Percentiles rank a stretch among this genome's conserved stretches.
Evolutionary conservation across 805 yeast genomes (phyloP).

Genomic region (Nakazawaea anatomiae): DNA sequence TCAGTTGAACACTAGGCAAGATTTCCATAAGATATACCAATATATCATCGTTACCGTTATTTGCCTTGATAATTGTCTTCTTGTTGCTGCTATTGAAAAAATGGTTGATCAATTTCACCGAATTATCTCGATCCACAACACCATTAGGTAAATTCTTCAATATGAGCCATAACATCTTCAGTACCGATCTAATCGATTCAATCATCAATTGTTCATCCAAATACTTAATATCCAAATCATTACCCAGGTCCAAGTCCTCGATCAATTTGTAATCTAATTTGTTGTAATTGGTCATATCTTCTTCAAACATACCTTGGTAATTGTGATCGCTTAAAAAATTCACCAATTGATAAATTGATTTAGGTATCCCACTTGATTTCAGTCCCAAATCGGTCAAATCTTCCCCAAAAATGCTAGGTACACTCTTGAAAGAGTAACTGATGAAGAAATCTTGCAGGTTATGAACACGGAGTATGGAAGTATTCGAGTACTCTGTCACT

Average conservation of each 20-base stretch:
- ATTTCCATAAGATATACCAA: conserved; percentile 29
- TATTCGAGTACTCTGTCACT: conserved; percentile 16
- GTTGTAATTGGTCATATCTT: conserved; percentile 8
- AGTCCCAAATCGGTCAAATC: not conserved
- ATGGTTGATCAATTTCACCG: conserved; percentile 13
- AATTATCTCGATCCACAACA: conserved; percentile 28
- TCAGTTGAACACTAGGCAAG: conserved; percentile 34
- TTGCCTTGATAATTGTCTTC: conserved; percentile 10
- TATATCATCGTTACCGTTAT: conserved; percentile 16
- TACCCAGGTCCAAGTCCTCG: conserved; percentile 10
- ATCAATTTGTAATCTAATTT: conserved; percentile 13
- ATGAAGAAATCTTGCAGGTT: conserved; percentile 26
- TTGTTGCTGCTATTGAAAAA: conserved; percentile 10
- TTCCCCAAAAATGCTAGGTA: not conserved
- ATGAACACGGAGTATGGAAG: conserved; percentile 21
- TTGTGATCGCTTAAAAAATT: conserved; percentile 22
- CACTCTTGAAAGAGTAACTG: conserved; percentile 19
- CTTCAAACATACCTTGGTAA: conserved; percentile 21
- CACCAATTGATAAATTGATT: conserved; percentile 23
- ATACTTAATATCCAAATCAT: conserved; percentile 9
- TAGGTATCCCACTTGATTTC: conserved; percentile 19
- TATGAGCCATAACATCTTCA: conserved; percentile 22
- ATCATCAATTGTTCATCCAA: conserved; percentile 12
- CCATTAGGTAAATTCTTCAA: conserved; percentile 33
- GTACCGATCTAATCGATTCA: conserved; percentile 19